Percentiles rank a stretch among this genome's conserved stretches.
phyloP scores from a whole-genome alignment of 257 asterid genomes.

The Linderniella brevidens region DNA sequence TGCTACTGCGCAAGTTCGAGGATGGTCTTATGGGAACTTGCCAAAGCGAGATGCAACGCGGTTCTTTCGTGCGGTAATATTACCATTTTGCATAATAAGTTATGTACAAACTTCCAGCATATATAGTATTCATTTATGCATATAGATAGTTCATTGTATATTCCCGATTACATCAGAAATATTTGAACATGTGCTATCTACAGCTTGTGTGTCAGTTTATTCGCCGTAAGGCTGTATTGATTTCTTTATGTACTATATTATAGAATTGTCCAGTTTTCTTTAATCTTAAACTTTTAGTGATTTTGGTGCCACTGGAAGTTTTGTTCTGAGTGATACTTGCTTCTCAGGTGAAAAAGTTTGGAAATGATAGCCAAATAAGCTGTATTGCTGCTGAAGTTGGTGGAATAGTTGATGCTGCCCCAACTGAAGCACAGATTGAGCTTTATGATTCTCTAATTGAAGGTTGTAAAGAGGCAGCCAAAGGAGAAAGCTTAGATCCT shows the following conservation, averaged over 20 bases:
- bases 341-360: slow-evolving; percentile 83
- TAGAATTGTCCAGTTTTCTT: too few species aligned
- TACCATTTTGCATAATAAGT: neutral
- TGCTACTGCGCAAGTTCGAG: slow-evolving; percentile 89
- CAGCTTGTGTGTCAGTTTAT: too few species aligned
- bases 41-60: slow-evolving; percentile 94
- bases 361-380: slow-evolving; percentile 77
- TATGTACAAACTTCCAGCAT: slow-evolving; percentile 2
- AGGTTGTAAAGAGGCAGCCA: slow-evolving; percentile 83
- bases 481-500: slow-evolving; percentile 53
- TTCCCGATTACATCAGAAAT: too few species aligned
- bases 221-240: too few species aligned
- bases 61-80: slow-evolving; percentile 73
- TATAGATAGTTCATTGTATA: too few species aligned
- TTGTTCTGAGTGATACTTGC: too few species aligned
- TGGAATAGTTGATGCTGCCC: slow-evolving; percentile 87
- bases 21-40: slow-evolving; percentile 91
- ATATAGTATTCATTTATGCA: neutral
- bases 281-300: too few species aligned
- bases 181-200: too few species aligned
- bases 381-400: slow-evolving; percentile 87
- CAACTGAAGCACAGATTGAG: slow-evolving; percentile 87
- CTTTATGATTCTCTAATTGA: slow-evolving; percentile 83
- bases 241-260: too few species aligned
- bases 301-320: too few species aligned